Conservation (phyloP, 208 protist species). For the Leishmania mexicana region DNA sequence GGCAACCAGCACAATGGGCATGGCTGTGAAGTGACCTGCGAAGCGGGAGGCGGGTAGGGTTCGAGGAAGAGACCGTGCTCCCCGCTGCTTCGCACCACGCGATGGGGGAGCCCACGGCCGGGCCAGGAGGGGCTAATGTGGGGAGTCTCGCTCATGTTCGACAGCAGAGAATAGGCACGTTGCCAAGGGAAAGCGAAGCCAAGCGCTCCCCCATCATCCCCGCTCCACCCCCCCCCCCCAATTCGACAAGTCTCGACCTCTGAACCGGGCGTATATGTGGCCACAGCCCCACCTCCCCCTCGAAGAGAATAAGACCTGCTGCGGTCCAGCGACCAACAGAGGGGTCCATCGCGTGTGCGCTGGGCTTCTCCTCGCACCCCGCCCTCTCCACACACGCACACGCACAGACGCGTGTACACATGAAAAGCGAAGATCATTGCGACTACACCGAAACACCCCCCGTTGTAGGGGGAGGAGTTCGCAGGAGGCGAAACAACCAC, state of each 20-base stretch:
- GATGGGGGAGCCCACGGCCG: neutral
- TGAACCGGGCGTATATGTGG: neutral
- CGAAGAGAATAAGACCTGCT: neutral
- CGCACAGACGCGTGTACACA: neutral
- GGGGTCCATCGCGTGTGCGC: no score
- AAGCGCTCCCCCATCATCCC: no score
- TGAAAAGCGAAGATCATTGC: neutral
- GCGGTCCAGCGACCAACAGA: neutral
- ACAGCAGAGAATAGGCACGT: no score
- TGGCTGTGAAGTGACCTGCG: neutral
- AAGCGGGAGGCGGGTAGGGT: neutral
- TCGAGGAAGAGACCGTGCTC: neutral
- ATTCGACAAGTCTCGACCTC: no score
- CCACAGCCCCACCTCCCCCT: neutral
- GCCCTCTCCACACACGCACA: neutral
- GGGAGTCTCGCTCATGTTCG: no score
- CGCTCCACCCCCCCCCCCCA: no score
- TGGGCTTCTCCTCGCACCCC: neutral
- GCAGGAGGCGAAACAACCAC: neutral
- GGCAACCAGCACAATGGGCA: neutral
- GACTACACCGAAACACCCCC: neutral
- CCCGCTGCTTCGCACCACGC: neutral
- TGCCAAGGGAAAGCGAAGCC: neutral
- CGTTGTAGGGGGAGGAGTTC: neutral
- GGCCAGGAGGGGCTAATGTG: neutral